Percentiles rank a stretch among this genome's conserved stretches.
Conservation (phyloP, 768 basidiomycete species). For the Termitomyces eurrhizus region DNA sequence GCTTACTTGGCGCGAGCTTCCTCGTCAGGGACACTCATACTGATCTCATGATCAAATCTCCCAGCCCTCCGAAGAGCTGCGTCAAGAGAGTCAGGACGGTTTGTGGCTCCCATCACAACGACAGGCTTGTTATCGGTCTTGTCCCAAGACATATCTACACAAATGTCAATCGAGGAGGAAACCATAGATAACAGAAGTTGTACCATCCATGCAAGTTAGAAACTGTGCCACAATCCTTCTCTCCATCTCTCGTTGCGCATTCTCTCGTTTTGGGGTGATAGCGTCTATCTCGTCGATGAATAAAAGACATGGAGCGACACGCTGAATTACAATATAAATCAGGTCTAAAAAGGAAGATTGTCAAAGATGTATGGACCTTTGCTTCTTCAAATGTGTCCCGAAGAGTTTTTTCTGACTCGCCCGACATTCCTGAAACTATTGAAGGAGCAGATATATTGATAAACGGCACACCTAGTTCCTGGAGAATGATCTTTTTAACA, state of each 20-base stretch:
- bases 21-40: constrained; percentile 95
- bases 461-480: constrained; percentile 93
- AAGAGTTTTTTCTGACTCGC: constrained; percentile 95
- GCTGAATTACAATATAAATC: constrained; percentile 36
- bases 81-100: constrained; percentile 93
- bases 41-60: constrained; percentile 95
- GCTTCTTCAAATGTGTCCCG: constrained; percentile 98
- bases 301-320: constrained; percentile 85
- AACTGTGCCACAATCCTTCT: constrained; percentile 96
- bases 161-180: background rate
- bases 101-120: constrained; percentile 94
- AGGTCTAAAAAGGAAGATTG: background rate
- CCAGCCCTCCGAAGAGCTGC: constrained; percentile 91
- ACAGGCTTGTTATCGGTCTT: constrained; percentile 91
- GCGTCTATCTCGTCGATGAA: constrained; percentile 99
- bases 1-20: constrained; percentile 84
- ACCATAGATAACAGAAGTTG: constrained; percentile 17
- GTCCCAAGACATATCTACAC: constrained; percentile 88
- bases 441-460: constrained; percentile 94
- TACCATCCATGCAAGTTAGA: constrained; percentile 98
- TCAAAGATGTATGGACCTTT: constrained; percentile 51
- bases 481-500: constrained; percentile 2
- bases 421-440: constrained; percentile 97
- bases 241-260: constrained; percentile 98
- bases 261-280: constrained; percentile 96